phyloP scores from a whole-genome alignment of 495 filamentous ascomycete species.

The Xylaria palmicola region DNA sequence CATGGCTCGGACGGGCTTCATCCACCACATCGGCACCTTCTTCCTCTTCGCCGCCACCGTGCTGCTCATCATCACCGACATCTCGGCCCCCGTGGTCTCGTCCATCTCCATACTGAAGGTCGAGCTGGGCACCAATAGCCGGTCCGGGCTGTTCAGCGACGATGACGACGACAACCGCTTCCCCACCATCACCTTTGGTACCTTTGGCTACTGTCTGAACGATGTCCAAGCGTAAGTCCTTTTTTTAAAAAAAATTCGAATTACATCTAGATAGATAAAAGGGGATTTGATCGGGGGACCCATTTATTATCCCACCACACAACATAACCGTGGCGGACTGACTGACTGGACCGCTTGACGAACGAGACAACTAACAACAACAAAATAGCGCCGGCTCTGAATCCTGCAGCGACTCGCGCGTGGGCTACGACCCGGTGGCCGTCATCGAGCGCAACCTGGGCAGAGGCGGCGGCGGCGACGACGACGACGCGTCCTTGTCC shows the following conservation, averaged over 20 bases:
- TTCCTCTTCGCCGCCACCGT: constrained; percentile 54
- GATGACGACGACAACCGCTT: constrained; percentile 1
- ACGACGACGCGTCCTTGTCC: constrained; percentile 42
- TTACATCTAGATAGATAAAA: too few species aligned
- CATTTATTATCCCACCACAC: too few species aligned
- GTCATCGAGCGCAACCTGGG: constrained; percentile 39
- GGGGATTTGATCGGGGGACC: too few species aligned
- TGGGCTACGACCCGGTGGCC: constrained; percentile 54
- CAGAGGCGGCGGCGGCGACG: too few species aligned
- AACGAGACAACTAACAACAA: constrained; percentile 23
- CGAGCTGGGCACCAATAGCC: constrained; percentile 34
- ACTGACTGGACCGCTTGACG: too few species aligned
- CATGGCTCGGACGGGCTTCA: constrained; percentile 50
- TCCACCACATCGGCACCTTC: constrained; percentile 60
- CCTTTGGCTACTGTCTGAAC: constrained; percentile 55
- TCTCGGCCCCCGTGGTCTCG: constrained; percentile 56
- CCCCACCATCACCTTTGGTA: constrained; percentile 52
- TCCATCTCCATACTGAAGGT: constrained; percentile 53
- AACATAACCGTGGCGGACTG: too few species aligned
- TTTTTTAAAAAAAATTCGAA: not conserved
- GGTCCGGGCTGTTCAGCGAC: not conserved
- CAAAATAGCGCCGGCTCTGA: constrained; percentile 34
- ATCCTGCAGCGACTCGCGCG: constrained; percentile 41
- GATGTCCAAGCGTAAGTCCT: constrained; percentile 32
- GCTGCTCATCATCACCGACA: constrained; percentile 57